Conservation (phyloP, 2,329 filamentous ascomycete species). For the Exophiala mesophila region DNA sequence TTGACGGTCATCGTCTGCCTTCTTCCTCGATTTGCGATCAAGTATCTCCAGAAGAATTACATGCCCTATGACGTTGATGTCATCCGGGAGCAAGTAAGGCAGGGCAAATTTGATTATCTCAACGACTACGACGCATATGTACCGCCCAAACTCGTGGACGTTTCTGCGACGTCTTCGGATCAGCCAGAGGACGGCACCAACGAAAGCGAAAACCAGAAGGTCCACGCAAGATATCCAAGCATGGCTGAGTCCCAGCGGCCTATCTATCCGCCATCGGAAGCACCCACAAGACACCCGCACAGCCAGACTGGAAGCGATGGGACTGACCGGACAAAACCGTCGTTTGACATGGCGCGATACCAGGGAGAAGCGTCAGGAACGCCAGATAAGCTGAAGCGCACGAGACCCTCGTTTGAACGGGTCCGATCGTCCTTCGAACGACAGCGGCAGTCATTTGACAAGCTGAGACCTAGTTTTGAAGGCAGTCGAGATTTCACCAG, state of each 20-base stretch:
- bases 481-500: conserved; percentile 86
- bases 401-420: conserved; percentile 59
- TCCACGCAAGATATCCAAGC: conserved; percentile 38
- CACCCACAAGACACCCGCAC: conserved; percentile 70
- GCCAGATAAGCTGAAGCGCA: conserved; percentile 39
- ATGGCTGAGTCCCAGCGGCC: conserved; percentile 84
- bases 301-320: conserved; percentile 92
- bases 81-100: conserved; percentile 81
- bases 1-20: conserved; percentile 77
- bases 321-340: conserved; percentile 68
- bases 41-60: conserved; percentile 88
- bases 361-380: conserved; percentile 55
- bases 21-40: conserved; percentile 80
- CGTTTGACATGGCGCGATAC: conserved; percentile 26
- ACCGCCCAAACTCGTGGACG: conserved; percentile 43
- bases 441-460: conserved; percentile 80
- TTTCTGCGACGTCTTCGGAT: conserved; percentile 57
- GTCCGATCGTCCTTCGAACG: conserved; percentile 82
- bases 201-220: conserved; percentile 40
- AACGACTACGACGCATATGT: conserved; percentile 51
- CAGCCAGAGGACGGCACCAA: conserved; percentile 40
- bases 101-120: conserved; percentile 76
- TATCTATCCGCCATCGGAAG: conserved; percentile 88
- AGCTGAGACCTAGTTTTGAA: conserved; percentile 77
- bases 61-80: conserved; percentile 92